A percentile compares a stretch with the other conserved stretches of the same genome.
These are phyloP conservation scores for Centella asiatica DNA, from an alignment of 129 eudicot species.

Conservation along the genomic window DNA sequence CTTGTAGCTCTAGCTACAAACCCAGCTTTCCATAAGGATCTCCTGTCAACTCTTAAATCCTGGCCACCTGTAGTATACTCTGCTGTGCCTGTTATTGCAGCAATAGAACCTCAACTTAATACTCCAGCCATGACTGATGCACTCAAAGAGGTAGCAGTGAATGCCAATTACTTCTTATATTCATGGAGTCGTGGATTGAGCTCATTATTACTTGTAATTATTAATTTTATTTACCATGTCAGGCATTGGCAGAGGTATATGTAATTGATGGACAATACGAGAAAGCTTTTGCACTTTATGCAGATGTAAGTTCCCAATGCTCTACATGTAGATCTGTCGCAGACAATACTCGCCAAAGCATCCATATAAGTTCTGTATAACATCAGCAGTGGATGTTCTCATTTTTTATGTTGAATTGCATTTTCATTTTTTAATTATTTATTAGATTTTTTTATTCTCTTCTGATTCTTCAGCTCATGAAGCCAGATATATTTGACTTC, in stretches of 20 bases:
- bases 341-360: too few species aligned
- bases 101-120: slow-evolving; percentile 84
- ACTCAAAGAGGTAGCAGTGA: slow-evolving; percentile 65
- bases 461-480: slow-evolving; percentile 48
- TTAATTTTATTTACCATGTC: slow-evolving; percentile 14
- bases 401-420: neutral
- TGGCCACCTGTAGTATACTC: slow-evolving; percentile 93
- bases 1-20: slow-evolving; percentile 87
- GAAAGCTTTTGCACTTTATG: slow-evolving; percentile 84
- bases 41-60: slow-evolving; percentile 66
- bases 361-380: too few species aligned
- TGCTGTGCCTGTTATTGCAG: slow-evolving; percentile 64
- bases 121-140: slow-evolving; percentile 70
- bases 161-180: neutral
- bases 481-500: slow-evolving; percentile 83
- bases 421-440: slow-evolving; percentile 8
- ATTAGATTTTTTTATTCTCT: neutral
- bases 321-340: slow-evolving; percentile 5
- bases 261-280: slow-evolving; percentile 75
- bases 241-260: slow-evolving; percentile 98
- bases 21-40: slow-evolving; percentile 85
- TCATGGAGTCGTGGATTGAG: slow-evolving; percentile 2
- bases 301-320: slow-evolving; percentile 91
- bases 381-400: too few species aligned
- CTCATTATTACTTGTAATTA: slow-evolving; percentile 10